Evolutionary conservation across 306 rosid genomes (phyloP).

Genomic region (Inga oerstediana): DNA sequence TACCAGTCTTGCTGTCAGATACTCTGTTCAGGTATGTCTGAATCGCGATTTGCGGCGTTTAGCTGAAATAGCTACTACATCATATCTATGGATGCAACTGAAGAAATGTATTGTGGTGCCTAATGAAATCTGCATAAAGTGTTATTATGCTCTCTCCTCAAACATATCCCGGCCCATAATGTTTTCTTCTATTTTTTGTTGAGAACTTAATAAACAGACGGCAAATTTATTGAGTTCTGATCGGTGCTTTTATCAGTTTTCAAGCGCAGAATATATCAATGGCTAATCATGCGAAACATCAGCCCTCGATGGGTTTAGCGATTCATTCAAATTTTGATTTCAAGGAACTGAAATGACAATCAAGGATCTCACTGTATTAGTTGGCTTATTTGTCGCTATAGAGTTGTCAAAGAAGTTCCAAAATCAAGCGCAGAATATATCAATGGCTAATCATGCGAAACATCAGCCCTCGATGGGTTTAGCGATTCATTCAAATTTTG

Average conservation of each 20-base stretch:
- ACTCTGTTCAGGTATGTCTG: slow-evolving; percentile 72
- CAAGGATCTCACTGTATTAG: not conserved
- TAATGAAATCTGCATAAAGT: not conserved
- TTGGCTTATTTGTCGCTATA: not conserved
- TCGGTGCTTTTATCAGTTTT: not conserved
- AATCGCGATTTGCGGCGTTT: not conserved
- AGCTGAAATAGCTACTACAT: not conserved
- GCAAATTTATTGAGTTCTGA: not conserved
- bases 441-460: not conserved
- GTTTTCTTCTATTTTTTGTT: not conserved
- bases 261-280: not conserved
- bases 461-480: not conserved
- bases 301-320: not conserved
- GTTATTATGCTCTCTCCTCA: not conserved
- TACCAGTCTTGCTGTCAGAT: slow-evolving; percentile 92
- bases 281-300: not conserved
- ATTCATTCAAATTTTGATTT: not conserved
- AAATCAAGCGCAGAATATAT: not conserved
- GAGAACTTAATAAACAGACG: not conserved
- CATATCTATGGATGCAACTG: not conserved
- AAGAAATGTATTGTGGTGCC: not conserved
- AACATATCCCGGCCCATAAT: not conserved
- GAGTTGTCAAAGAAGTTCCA: not conserved
- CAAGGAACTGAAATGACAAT: not conserved
- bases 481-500: not conserved